phyloP scores from a whole-genome alignment of 805 yeast species.

The Myxozyma mucilagina region DNA sequence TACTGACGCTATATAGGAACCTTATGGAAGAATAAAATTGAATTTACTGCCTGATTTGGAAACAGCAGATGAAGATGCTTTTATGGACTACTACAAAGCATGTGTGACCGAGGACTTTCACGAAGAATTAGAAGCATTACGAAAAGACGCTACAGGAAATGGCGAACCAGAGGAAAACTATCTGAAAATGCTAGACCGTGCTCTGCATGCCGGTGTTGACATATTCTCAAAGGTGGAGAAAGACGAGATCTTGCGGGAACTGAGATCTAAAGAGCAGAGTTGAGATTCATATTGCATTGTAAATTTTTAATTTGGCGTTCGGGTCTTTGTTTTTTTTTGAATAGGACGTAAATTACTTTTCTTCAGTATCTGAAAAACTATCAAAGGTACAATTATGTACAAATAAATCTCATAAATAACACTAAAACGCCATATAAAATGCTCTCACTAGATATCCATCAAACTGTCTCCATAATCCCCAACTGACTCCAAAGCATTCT shows the following conservation, averaged over 20 bases:
- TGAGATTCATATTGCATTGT: too few relatives aligned
- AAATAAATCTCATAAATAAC: background rate
- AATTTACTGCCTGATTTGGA: constrained; percentile 8
- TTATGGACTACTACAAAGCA: constrained; percentile 18
- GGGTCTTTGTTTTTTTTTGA: background rate
- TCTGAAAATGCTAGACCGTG: background rate
- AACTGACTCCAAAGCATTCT: background rate
- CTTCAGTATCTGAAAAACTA: background rate
- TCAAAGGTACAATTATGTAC: background rate
- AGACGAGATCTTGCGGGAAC: background rate
- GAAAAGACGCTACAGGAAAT: background rate
- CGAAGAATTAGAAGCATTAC: constrained; percentile 9
- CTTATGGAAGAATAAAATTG: background rate
- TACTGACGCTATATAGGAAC: background rate
- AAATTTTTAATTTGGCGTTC: background rate
- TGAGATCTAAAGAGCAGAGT: background rate
- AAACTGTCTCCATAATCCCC: background rate
- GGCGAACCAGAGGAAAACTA: background rate
- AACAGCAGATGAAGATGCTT: constrained; percentile 15
- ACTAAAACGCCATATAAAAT: background rate
- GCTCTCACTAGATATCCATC: background rate
- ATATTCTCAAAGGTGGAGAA: constrained; percentile 14
- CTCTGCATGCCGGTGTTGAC: constrained; percentile 9
- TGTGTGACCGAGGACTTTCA: constrained; percentile 10
- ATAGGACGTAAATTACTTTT: too few relatives aligned